These are phyloP conservation scores for Ceratobasidium sp. DNA, from an alignment of 1,284 basidiomycete species.

Conservation along the genomic window DNA sequence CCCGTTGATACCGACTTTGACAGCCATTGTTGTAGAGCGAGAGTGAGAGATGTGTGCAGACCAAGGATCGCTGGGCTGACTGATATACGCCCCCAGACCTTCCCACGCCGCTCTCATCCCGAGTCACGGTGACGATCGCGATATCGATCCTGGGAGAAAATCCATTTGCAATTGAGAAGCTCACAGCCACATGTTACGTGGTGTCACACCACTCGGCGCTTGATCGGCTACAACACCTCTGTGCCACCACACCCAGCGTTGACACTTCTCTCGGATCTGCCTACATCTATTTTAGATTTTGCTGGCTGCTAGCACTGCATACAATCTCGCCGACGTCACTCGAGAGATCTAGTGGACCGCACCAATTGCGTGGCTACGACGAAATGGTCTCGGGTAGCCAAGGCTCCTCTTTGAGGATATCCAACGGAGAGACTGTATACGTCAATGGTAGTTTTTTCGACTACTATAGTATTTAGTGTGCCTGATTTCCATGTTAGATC, in stretches of 20 bases:
- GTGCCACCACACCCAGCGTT: conserved; percentile 4
- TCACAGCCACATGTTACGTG: conserved; percentile 39
- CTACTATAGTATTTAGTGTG: conserved; percentile 37
- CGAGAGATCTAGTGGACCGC: neutral
- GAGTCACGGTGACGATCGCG: conserved; percentile 3
- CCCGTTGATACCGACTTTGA: conserved; percentile 97
- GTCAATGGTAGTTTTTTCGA: conserved; percentile 73
- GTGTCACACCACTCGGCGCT: neutral
- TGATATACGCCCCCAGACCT: conserved; percentile 27
- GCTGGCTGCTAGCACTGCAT: neutral
- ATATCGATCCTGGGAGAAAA: conserved; percentile 43
- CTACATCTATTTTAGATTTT: neutral
- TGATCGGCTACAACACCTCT: neutral
- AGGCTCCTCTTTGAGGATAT: conserved; percentile 44
- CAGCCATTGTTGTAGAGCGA: conserved; percentile 59
- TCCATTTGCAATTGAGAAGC: neutral
- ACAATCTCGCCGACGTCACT: neutral
- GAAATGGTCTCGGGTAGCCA: conserved; percentile 31
- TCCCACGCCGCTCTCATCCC: conserved; percentile 43
- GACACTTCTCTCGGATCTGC: neutral
- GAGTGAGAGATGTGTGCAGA: conserved; percentile 22
- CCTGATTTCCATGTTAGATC: conserved; percentile 73
- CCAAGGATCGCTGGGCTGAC: neutral
- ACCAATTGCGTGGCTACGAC: conserved; percentile 33
- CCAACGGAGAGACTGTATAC: conserved; percentile 82